phyloP scores from a whole-genome alignment of 305 asterid species.

The Fraxinus greggii region DNA sequence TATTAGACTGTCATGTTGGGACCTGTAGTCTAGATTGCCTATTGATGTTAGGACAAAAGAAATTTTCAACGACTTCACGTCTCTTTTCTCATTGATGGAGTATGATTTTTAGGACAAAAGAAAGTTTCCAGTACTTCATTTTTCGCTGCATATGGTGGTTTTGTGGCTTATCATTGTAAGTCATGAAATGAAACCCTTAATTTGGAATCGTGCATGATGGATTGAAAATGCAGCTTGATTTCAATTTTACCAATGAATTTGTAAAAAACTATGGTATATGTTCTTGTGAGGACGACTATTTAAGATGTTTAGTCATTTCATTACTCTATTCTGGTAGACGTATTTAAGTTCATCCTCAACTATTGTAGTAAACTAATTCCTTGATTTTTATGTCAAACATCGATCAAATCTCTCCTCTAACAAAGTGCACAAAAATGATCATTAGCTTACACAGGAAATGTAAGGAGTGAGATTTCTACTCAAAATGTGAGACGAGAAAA shows the following conservation, averaged over 20 bases:
- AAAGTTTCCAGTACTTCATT: neutral
- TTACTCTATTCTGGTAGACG: neutral
- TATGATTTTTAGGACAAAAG: constrained; percentile 28
- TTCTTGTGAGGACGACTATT: neutral
- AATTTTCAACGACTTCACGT: constrained; percentile 3
- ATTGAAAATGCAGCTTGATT: neutral
- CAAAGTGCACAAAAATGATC: neutral
- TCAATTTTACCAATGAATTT: neutral
- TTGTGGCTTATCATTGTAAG: neutral
- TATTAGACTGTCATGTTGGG: neutral
- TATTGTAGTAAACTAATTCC: neutral
- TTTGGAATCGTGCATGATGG: constrained; percentile 6
- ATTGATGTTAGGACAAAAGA: neutral
- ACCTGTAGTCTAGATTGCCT: neutral
- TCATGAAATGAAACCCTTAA: constrained; percentile 1
- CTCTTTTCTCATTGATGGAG: neutral
- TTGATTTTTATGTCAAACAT: neutral
- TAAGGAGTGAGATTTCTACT: neutral
- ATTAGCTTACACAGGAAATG: neutral
- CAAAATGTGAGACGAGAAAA: neutral
- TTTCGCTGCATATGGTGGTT: constrained; percentile 14
- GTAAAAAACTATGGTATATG: neutral
- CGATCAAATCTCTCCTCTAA: neutral
- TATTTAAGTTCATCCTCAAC: neutral
- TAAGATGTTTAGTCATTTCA: neutral